Conservation (phyloP, 371 early-diverging fungal species). For the Mortierella sp. region DNA sequence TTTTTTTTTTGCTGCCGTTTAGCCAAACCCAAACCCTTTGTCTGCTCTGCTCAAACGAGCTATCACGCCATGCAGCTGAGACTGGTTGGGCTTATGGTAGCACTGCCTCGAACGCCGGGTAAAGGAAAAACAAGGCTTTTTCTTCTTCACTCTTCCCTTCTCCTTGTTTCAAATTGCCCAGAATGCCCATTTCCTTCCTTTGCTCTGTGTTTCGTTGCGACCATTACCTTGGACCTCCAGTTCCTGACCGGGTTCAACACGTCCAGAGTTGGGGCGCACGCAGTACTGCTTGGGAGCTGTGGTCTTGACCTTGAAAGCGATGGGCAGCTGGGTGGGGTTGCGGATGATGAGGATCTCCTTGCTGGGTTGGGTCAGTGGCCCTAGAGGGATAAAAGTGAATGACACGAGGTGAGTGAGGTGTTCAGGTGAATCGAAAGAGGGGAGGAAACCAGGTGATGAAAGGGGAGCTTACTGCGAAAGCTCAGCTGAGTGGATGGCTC, state of each 20-base stretch:
- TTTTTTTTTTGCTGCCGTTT: no score
- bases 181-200: no score
- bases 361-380: slow-evolving; percentile 79
- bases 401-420: neutral
- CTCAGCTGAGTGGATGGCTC: slow-evolving; percentile 65
- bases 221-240: slow-evolving; percentile 81
- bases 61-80: no score
- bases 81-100: no score
- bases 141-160: no score
- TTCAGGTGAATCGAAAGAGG: neutral
- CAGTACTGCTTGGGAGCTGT: slow-evolving; percentile 98
- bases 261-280: slow-evolving; percentile 95
- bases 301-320: slow-evolving; percentile 97
- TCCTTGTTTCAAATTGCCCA: no score
- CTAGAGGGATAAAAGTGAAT: slow-evolving; percentile 53
- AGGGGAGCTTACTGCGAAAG: slow-evolving; percentile 62
- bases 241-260: slow-evolving; percentile 77
- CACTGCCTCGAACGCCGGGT: no score
- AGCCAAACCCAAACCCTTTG: no score
- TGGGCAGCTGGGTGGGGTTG: slow-evolving; percentile 75
- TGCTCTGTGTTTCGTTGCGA: neutral
- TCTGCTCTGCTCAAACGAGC: no score
- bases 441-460: neutral
- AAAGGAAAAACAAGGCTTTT: no score
- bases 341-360: slow-evolving; percentile 72